Evolutionary conservation across 225 moss, liverwort and hornwort species (phyloP).

Genomic region (Physcomitrium patens): DNA sequence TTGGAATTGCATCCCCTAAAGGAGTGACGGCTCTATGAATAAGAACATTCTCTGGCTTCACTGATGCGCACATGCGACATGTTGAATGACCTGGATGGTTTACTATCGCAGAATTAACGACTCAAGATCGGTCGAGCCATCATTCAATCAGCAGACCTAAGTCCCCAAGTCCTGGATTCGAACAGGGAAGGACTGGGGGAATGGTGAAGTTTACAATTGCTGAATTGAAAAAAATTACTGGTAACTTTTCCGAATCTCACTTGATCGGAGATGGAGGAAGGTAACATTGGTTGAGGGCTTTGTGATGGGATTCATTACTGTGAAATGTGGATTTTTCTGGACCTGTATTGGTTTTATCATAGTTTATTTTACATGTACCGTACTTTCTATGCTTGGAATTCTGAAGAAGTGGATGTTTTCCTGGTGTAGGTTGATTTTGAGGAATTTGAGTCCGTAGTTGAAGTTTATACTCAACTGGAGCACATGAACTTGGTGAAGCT

Average conservation of each 20-base stretch:
- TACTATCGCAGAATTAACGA: constrained; percentile 35
- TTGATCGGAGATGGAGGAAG: constrained; percentile 98
- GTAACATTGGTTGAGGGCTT: constrained; percentile 36
- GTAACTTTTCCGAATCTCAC: constrained; percentile 87
- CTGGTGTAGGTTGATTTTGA: too few species aligned
- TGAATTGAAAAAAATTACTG: constrained; percentile 81
- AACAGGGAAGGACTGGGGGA: constrained; percentile 45
- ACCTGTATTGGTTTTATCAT: background rate
- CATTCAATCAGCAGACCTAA: constrained; percentile 31
- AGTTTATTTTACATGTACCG: too few species aligned
- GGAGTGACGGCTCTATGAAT: background rate
- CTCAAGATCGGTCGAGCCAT: constrained; percentile 41
- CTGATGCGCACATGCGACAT: background rate
- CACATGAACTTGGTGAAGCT: constrained; percentile 83
- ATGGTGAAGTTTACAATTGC: constrained; percentile 81
- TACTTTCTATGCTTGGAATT: too few species aligned
- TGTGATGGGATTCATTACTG: background rate
- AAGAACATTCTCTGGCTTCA: background rate
- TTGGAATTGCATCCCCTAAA: background rate
- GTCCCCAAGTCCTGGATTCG: constrained; percentile 41
- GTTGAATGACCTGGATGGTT: constrained; percentile 7
- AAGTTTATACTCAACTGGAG: constrained; percentile 76
- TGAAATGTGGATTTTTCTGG: background rate
- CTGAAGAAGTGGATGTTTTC: too few species aligned
- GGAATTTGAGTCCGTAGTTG: constrained; percentile 71